A percentile compares a stretch with the other conserved stretches of the same genome.
phyloP scores from a whole-genome alignment of 208 protist genomes.

The Wallacemonas sp. region DNA sequence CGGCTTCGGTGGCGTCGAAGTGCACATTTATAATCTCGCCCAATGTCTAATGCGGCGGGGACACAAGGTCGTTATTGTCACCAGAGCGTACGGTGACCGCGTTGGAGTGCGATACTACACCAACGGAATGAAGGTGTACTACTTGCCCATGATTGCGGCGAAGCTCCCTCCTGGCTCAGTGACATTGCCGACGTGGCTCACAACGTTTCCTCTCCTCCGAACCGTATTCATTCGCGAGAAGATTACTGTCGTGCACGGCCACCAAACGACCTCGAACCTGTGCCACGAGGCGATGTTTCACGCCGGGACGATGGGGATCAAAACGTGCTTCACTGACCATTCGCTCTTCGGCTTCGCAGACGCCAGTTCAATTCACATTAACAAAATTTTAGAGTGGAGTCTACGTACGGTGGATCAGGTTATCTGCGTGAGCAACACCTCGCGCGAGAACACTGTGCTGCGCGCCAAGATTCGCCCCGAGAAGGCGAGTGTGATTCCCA shows the following conservation, averaged over 20 bases:
- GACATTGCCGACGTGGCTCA: slow-evolving; percentile 89
- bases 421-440: slow-evolving; percentile 98
- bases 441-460: slow-evolving; percentile 98
- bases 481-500: slow-evolving; percentile 97
- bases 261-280: slow-evolving; percentile 96
- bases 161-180: slow-evolving; percentile 87
- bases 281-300: slow-evolving; percentile 95
- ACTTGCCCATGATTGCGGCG: slow-evolving; percentile 93
- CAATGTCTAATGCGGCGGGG: slow-evolving; percentile 95
- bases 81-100: slow-evolving; percentile 93
- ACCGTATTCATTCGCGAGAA: slow-evolving; percentile 95
- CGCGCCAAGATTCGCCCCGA: slow-evolving; percentile 89
- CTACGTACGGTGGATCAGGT: slow-evolving; percentile 95
- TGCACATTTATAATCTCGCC: slow-evolving; percentile 96
- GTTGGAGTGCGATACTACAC: slow-evolving; percentile 96
- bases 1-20: slow-evolving; percentile 98
- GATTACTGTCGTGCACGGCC: slow-evolving; percentile 97
- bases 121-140: slow-evolving; percentile 98
- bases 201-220: slow-evolving; percentile 88
- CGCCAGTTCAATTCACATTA: slow-evolving; percentile 94
- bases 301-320: slow-evolving; percentile 94
- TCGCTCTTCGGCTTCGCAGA: slow-evolving; percentile 98
- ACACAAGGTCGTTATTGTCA: slow-evolving; percentile 97
- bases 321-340: slow-evolving; percentile 98
- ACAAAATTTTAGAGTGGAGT: slow-evolving; percentile 97